phyloP scores from a whole-genome alignment of 2,329 filamentous ascomycete species.

The Dactylellina sp. region DNA sequence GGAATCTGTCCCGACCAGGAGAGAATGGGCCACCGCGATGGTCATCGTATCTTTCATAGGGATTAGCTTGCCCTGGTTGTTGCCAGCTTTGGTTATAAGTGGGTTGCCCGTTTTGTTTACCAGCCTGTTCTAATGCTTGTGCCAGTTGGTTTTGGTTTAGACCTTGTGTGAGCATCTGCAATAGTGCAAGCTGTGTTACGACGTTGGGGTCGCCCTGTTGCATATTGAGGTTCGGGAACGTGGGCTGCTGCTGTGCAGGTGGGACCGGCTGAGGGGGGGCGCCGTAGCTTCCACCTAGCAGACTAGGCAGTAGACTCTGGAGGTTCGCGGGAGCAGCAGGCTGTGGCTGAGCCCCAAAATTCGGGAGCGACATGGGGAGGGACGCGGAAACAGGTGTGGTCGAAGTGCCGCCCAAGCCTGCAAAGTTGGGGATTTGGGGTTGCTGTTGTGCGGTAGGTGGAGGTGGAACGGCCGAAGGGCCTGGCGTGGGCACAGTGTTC shows the following conservation, averaged over 20 bases:
- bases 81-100: slow-evolving; percentile 54
- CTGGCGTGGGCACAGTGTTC: slow-evolving; percentile 68
- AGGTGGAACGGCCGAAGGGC: slow-evolving; percentile 55
- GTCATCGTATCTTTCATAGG: slow-evolving; percentile 49
- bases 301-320: slow-evolving; percentile 37
- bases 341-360: slow-evolving; percentile 55
- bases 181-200: slow-evolving; percentile 47
- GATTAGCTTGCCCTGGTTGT: slow-evolving; percentile 27
- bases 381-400: slow-evolving; percentile 61
- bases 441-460: slow-evolving; percentile 35
- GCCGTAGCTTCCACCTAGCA: slow-evolving; percentile 58
- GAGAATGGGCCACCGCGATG: slow-evolving; percentile 52
- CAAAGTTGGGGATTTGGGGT: slow-evolving; percentile 47
- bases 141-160: slow-evolving; percentile 45
- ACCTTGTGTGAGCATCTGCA: slow-evolving; percentile 50
- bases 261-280: slow-evolving; percentile 60
- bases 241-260: slow-evolving; percentile 61
- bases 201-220: slow-evolving; percentile 48
- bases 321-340: slow-evolving; percentile 43
- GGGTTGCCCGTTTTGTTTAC: slow-evolving; percentile 35
- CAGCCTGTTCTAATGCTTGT: slow-evolving; percentile 47
- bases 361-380: slow-evolving; percentile 53
- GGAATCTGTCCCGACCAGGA: slow-evolving; percentile 64
- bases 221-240: slow-evolving; percentile 42
- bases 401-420: slow-evolving; percentile 17